These are phyloP conservation scores for Lepidium didymum DNA, from an alignment of 345 rosid genomes.

Conservation along the genomic window DNA sequence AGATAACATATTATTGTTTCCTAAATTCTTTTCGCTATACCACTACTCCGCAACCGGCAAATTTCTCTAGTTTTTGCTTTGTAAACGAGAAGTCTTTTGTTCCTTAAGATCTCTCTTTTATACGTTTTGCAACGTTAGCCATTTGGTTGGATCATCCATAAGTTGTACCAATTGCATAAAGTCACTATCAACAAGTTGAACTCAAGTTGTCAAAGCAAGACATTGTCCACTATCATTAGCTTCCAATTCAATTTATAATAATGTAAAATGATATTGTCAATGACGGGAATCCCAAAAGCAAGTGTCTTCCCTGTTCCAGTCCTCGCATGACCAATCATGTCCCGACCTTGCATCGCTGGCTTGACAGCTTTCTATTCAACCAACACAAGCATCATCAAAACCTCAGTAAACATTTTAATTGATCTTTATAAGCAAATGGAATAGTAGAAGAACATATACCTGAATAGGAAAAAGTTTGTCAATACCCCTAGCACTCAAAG, in stretches of 20 bases:
- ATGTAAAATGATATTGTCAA: conserved; percentile 53
- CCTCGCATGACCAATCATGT: conserved; percentile 87
- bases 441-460: conserved; percentile 28
- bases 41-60: no score
- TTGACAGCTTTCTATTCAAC: conserved; percentile 73
- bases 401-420: background rate
- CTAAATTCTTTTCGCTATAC: no score
- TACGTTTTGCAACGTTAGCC: background rate
- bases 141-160: background rate
- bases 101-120: background rate
- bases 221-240: no score
- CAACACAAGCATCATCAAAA: conserved; percentile 11
- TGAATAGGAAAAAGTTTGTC: conserved; percentile 88
- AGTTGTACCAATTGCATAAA: background rate
- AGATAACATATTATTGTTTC: no score
- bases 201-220: background rate
- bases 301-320: conserved; percentile 98
- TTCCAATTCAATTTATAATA: no score
- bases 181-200: background rate
- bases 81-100: background rate
- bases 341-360: conserved; percentile 96
- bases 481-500: conserved; percentile 61
- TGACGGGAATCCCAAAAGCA: conserved; percentile 88
- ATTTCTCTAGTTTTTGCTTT: no score
- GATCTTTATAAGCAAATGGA: background rate